Evolutionary conservation across 1,284 basidiomycete genomes (phyloP).

Genomic region (Melampsora larici-populina): DNA sequence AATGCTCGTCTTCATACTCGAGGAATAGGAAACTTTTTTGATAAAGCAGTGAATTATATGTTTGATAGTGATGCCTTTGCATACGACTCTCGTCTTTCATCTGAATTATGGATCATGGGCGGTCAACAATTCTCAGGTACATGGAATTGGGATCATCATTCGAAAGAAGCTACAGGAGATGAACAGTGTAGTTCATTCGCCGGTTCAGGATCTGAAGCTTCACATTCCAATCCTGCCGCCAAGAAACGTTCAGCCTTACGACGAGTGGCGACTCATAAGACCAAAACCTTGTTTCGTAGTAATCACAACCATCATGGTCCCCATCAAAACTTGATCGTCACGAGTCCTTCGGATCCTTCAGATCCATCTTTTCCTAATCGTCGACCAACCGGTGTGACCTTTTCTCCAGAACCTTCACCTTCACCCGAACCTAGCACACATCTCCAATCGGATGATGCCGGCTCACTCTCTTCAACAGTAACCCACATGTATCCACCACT

Average conservation of each 20-base stretch:
- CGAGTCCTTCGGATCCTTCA: background rate
- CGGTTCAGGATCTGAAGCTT: constrained; percentile 15
- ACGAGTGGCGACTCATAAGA: constrained; percentile 16
- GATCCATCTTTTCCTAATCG: constrained; percentile 47
- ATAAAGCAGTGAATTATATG: constrained; percentile 42
- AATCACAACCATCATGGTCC: constrained; percentile 11
- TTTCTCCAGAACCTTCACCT: constrained; percentile 6
- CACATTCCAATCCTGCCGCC: background rate
- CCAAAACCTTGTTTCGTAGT: constrained; percentile 25
- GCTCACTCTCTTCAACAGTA: constrained; percentile 47
- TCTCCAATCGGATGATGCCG: constrained; percentile 1
- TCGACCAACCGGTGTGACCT: constrained; percentile 52
- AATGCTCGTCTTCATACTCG: constrained; percentile 11
- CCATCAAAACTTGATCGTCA: background rate
- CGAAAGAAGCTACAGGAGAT: constrained; percentile 3
- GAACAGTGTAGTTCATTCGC: too few species aligned
- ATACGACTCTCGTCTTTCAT: constrained; percentile 16
- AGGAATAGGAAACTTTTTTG: constrained; percentile 31
- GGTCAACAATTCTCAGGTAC: constrained; percentile 37
- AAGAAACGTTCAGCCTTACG: constrained; percentile 29
- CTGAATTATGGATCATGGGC: constrained; percentile 39
- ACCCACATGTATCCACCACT: constrained; percentile 67
- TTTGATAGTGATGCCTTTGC: constrained; percentile 38
- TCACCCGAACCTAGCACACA: constrained; percentile 9
- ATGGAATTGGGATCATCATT: constrained; percentile 27